Conservation (phyloP, 1,284 basidiomycete species). For the Melampsora americana region DNA sequence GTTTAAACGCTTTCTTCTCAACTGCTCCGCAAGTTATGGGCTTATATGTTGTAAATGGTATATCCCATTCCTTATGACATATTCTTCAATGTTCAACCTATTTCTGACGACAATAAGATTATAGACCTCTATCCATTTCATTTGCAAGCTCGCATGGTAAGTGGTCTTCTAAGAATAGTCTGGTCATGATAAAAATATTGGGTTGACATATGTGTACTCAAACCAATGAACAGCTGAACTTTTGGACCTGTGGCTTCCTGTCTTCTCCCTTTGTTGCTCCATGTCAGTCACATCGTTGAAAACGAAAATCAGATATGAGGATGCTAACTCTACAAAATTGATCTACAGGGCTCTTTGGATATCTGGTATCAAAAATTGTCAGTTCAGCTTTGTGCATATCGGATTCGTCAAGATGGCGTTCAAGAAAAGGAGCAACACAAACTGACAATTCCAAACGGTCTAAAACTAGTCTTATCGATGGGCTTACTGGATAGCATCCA, state of each 20-base stretch:
- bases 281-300: slow-evolving; percentile 10
- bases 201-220: slow-evolving; percentile 57
- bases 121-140: slow-evolving; percentile 70
- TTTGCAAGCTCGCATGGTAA: slow-evolving; percentile 70
- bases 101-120: not conserved
- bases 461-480: slow-evolving; percentile 62
- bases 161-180: slow-evolving; percentile 53
- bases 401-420: too few species aligned
- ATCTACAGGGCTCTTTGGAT: slow-evolving; percentile 34
- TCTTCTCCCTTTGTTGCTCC: slow-evolving; percentile 42
- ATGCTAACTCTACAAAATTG: not conserved
- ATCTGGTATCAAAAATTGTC: slow-evolving; percentile 34
- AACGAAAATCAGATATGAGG: not conserved
- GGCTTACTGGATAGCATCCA: slow-evolving; percentile 67
- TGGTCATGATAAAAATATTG: not conserved
- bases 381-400: not conserved
- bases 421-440: too few species aligned
- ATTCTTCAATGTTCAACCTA: slow-evolving; percentile 56
- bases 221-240: slow-evolving; percentile 62
- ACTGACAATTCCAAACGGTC: slow-evolving; percentile 66
- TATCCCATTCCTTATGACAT: slow-evolving; percentile 62
- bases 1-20: slow-evolving; percentile 68
- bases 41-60: slow-evolving; percentile 16
- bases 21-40: slow-evolving; percentile 55
- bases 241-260: slow-evolving; percentile 46